These are phyloP conservation scores for Solanum hybrid DNA, from an alignment of 305 asterid species.

Conservation along the genomic window DNA sequence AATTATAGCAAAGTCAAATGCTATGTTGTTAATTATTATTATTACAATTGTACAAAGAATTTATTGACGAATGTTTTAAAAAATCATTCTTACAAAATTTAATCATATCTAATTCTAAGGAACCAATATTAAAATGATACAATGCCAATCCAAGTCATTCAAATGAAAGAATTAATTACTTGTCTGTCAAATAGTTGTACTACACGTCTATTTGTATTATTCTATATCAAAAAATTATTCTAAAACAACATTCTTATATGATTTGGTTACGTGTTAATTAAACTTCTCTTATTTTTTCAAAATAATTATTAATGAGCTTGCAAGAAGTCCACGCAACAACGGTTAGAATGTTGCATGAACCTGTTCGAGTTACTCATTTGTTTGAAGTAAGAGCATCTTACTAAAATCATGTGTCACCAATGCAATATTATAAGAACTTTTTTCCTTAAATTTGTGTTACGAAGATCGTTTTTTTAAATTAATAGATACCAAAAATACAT, in stretches of 20 bases:
- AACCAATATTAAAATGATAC: neutral
- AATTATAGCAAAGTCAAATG: neutral
- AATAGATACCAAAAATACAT: neutral
- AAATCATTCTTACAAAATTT: neutral
- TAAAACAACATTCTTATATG: neutral
- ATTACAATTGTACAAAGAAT: too few relatives aligned
- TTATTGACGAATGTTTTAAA: neutral
- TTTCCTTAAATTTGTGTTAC: neutral
- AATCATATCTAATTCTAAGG: neutral
- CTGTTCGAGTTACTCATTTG: neutral
- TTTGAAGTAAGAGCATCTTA: neutral
- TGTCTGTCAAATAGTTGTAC: neutral
- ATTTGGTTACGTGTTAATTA: neutral
- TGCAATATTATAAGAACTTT: too few relatives aligned
- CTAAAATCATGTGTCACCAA: neutral
- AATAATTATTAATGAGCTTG: neutral
- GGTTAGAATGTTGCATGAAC: neutral
- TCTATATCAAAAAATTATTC: neutral
- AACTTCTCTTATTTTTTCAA: neutral
- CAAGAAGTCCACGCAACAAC: neutral
- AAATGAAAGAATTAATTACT: neutral
- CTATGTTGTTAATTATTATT: neutral
- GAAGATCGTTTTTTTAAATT: too few relatives aligned
- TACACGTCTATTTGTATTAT: neutral
- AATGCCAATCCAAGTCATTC: neutral